Conservation (phyloP, 106 monocot genomes). For the Platanthera zijinensis region DNA sequence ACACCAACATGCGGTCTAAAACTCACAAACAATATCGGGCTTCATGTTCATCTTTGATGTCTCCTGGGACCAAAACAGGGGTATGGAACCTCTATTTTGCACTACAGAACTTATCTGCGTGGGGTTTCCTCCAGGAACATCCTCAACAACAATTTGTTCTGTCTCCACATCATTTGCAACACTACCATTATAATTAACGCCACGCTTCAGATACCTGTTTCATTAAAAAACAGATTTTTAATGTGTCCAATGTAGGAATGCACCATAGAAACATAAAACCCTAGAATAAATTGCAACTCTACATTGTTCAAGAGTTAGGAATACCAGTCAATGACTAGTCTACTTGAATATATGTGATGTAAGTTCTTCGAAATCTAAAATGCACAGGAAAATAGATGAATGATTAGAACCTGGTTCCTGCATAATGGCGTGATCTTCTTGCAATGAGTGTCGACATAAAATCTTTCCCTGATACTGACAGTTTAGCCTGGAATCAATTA, state of each 20-base stretch:
- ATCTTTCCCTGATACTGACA: constrained; percentile 64
- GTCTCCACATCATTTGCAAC: constrained; percentile 99
- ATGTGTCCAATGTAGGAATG: not conserved
- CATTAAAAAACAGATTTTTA: not conserved
- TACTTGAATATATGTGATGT: not conserved
- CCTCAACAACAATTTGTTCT: constrained; percentile 87
- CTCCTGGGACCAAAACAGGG: constrained; percentile 97
- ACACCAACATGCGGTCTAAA: not conserved
- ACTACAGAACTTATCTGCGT: constrained; percentile 79
- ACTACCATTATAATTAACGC: constrained; percentile 86
- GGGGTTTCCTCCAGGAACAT: constrained; percentile 37
- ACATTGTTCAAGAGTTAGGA: not conserved
- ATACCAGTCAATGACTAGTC: not conserved
- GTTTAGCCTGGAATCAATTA: constrained; percentile 44
- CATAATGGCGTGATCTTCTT: constrained; percentile 88
- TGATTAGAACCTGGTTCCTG: constrained; percentile 76
- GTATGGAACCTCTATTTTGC: constrained; percentile 96
- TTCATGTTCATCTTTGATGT: constrained; percentile 80
- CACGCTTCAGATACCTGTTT: constrained; percentile 84
- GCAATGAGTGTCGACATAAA: constrained; percentile 92
- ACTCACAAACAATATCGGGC: constrained; percentile 95
- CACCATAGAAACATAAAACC: not conserved
- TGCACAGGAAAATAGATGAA: not conserved
- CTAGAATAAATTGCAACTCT: too few relatives aligned
- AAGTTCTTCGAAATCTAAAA: not conserved